A percentile compares a stretch with the other conserved stretches of the same genome.
phyloP scores from a whole-genome alignment of 2,329 filamentous ascomycete genomes.

The Colletotrichum australisinense region DNA sequence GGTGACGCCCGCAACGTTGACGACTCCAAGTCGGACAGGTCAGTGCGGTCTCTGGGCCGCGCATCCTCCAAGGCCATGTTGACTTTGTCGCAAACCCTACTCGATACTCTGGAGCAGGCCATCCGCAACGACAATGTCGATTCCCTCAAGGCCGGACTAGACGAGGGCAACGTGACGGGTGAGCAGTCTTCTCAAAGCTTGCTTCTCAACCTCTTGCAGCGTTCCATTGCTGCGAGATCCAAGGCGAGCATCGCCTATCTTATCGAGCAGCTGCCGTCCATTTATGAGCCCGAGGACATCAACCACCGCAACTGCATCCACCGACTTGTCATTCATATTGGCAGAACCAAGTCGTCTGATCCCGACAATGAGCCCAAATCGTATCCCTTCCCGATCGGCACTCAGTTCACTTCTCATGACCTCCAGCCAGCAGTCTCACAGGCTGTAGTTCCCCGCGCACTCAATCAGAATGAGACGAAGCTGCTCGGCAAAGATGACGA shows the following conservation, averaged over 20 bases:
- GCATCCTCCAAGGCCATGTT: constrained; percentile 81
- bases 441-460: constrained; percentile 67
- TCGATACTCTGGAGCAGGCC: constrained; percentile 79
- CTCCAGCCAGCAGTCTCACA: constrained; percentile 83
- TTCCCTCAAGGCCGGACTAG: constrained; percentile 66
- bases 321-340: constrained; percentile 90
- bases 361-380: constrained; percentile 62
- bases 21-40: constrained; percentile 80
- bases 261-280: constrained; percentile 73
- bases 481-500: constrained; percentile 78
- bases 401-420: constrained; percentile 74
- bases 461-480: constrained; percentile 75
- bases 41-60: constrained; percentile 80
- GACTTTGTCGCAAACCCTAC: constrained; percentile 73
- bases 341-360: constrained; percentile 71
- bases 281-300: constrained; percentile 92
- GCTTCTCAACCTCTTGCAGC: constrained; percentile 83
- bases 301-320: constrained; percentile 95
- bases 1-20: constrained; percentile 82
- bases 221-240: constrained; percentile 77
- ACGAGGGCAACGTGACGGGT: constrained; percentile 64
- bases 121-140: constrained; percentile 75
- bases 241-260: constrained; percentile 78
- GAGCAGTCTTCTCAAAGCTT: constrained; percentile 71
- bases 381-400: constrained; percentile 59